phyloP scores from a whole-genome alignment of 2,329 filamentous ascomycete species.

The Trichophyton benhamiae region DNA sequence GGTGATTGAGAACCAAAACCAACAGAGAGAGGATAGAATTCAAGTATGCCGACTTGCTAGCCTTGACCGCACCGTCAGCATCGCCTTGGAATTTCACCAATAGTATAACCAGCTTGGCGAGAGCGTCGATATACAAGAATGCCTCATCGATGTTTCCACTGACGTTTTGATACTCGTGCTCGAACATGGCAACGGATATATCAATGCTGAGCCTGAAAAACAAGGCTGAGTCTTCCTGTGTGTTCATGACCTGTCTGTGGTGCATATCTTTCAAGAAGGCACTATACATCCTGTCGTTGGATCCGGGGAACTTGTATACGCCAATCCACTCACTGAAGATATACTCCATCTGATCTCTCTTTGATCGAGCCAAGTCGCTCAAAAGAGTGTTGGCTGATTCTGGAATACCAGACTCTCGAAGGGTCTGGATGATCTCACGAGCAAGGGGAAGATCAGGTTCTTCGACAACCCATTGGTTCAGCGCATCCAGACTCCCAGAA shows the following conservation, averaged over 20 bases:
- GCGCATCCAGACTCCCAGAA: constrained; percentile 64
- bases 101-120: constrained; percentile 66
- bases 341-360: constrained; percentile 80
- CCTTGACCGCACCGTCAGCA: constrained; percentile 44
- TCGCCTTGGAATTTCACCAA: constrained; percentile 63
- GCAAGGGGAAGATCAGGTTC: constrained; percentile 54
- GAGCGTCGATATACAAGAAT: constrained; percentile 59
- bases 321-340: constrained; percentile 92
- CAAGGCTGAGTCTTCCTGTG: constrained; percentile 60
- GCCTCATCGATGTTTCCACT: constrained; percentile 49
- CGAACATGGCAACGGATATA: constrained; percentile 63
- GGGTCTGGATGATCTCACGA: constrained; percentile 57
- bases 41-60: constrained; percentile 57
- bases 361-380: constrained; percentile 46
- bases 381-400: constrained; percentile 44
- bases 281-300: constrained; percentile 56
- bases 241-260: constrained; percentile 57
- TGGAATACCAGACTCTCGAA: constrained; percentile 43
- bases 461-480: constrained; percentile 68
- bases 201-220: constrained; percentile 78
- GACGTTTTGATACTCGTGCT: constrained; percentile 52
- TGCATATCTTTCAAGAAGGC: constrained; percentile 80
- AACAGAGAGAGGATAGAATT: constrained; percentile 67
- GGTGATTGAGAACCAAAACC: constrained; percentile 69
- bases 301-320: constrained; percentile 63